Percentiles rank a stretch among this genome's conserved stretches.
These are phyloP conservation scores for Artomyces pyxidatus DNA, from an alignment of 768 basidiomycete genomes.

Conservation along the genomic window DNA sequence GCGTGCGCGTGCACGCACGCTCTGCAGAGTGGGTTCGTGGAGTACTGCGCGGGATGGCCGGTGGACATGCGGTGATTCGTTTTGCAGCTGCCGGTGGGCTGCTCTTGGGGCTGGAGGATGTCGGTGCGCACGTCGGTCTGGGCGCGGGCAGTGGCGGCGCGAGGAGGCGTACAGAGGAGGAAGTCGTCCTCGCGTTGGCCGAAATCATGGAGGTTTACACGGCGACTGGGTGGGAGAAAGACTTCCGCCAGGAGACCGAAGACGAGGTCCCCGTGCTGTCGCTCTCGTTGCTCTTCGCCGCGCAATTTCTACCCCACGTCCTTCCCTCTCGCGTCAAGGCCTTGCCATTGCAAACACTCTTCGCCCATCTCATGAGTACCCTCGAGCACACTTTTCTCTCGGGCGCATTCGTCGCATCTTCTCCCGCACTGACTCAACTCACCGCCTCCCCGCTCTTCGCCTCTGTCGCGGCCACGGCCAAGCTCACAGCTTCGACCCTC, in stretches of 20 bases:
- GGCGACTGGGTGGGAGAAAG: slow-evolving; percentile 52
- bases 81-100: slow-evolving; percentile 59
- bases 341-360: slow-evolving; percentile 38
- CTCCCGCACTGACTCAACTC: slow-evolving; percentile 24
- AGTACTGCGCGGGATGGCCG: slow-evolving; percentile 51
- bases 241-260: slow-evolving; percentile 51
- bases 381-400: slow-evolving; percentile 48
- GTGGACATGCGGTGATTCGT: slow-evolving; percentile 54
- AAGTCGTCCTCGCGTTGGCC: slow-evolving; percentile 60
- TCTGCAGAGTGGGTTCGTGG: slow-evolving; percentile 40
- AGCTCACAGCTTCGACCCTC: slow-evolving; percentile 17
- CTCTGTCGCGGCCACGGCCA: slow-evolving; percentile 20
- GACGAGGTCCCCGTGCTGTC: slow-evolving; percentile 27
- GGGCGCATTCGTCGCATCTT: slow-evolving; percentile 44
- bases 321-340: slow-evolving; percentile 47
- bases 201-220: slow-evolving; percentile 61
- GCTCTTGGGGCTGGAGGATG: slow-evolving; percentile 55
- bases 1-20: slow-evolving; percentile 11
- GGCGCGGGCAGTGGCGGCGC: slow-evolving; percentile 20
- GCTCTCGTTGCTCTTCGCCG: slow-evolving; percentile 37
- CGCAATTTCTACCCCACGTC: slow-evolving; percentile 52
- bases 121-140: slow-evolving; percentile 25
- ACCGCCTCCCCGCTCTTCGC: slow-evolving; percentile 16
- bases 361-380: slow-evolving; percentile 31
- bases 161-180: slow-evolving; percentile 48